A percentile compares a stretch with the other conserved stretches of the same genome.
Evolutionary conservation across 768 basidiomycete genomes (phyloP).

Genomic region (Rhodosporidiobolus odoratus): DNA sequence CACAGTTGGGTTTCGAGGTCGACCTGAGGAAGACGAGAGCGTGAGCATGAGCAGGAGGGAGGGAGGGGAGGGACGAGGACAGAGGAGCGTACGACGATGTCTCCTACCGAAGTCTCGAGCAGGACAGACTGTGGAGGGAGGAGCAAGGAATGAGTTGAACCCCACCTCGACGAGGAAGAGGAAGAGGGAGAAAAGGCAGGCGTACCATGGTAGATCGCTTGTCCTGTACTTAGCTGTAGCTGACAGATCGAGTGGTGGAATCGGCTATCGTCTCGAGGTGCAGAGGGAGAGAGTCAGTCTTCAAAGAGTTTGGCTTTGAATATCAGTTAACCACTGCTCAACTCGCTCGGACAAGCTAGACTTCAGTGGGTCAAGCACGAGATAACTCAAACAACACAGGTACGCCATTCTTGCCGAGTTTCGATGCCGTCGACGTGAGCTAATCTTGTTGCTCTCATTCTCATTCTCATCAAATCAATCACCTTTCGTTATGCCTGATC

Average conservation of each 20-base stretch:
- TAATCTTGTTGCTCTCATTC: no score
- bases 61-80: no score
- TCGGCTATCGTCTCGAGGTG: no score
- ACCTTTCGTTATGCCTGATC: no score
- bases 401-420: no score
- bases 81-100: conserved; percentile 59
- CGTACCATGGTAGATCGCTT: conserved; percentile 5
- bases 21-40: conserved; percentile 49
- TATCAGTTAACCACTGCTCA: no score
- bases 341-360: background rate
- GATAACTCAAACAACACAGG: no score
- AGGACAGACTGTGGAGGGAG: conserved; percentile 64
- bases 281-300: no score
- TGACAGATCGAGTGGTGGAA: no score
- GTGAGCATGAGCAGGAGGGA: background rate
- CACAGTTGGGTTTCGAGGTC: conserved; percentile 87
- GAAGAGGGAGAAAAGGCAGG: background rate
- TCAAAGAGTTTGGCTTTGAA: no score
- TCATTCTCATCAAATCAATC: background rate
- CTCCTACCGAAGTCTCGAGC: conserved; percentile 92
- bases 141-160: background rate
- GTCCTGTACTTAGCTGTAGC: background rate
- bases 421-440: no score
- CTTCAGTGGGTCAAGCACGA: no score
- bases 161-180: background rate